These are phyloP conservation scores for Teratosphaeria destructans DNA, from an alignment of 2,329 filamentous ascomycete genomes.

Conservation along the genomic window DNA sequence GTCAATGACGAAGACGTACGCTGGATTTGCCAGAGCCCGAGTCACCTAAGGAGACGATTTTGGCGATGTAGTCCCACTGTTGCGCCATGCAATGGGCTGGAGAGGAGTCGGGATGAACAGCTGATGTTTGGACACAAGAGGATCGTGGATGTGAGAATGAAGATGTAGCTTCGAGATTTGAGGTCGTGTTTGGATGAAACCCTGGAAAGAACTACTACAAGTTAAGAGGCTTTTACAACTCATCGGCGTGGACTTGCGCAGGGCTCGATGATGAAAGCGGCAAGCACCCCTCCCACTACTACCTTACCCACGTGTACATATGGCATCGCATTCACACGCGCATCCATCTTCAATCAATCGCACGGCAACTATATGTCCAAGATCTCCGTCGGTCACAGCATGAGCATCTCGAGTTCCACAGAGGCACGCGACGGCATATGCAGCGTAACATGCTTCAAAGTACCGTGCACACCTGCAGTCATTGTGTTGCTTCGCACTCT, in stretches of 20 bases:
- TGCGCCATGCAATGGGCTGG: slow-evolving; percentile 12
- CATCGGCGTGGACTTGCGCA: background rate
- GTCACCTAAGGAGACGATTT: slow-evolving; percentile 95
- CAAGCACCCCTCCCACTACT: background rate
- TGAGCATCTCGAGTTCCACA: background rate
- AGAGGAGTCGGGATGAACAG: background rate
- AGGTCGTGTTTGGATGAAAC: background rate
- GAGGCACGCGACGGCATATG: background rate
- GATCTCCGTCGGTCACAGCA: background rate
- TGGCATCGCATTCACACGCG: background rate
- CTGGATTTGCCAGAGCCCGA: slow-evolving; percentile 90
- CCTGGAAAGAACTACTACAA: background rate
- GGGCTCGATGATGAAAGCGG: background rate
- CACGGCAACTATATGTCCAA: too few species aligned
- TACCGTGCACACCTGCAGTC: too few species aligned
- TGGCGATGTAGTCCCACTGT: slow-evolving; percentile 97
- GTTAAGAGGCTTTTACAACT: background rate
- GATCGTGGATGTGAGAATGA: background rate
- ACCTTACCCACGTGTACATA: background rate
- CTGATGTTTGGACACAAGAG: background rate
- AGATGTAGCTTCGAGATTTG: background rate
- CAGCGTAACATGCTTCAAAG: background rate
- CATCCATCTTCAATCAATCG: background rate
- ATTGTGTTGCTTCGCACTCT: too few species aligned
- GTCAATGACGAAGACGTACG: slow-evolving; percentile 29